Conservation (phyloP, 768 basidiomycete species). For the Agaricus subrufescens region DNA sequence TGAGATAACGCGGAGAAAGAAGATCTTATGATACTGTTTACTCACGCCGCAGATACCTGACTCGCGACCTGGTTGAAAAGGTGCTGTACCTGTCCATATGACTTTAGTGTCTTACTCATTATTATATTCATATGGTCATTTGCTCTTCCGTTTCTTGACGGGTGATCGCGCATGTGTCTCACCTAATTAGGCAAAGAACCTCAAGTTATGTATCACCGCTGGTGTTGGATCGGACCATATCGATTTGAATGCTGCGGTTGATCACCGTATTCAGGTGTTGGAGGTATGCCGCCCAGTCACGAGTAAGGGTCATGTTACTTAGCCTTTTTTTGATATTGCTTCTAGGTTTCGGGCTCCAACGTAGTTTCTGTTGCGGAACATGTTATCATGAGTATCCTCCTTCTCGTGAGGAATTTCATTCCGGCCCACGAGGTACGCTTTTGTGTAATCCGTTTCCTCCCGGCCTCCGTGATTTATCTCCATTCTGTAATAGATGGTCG, state of each 20-base stretch:
- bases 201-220: conserved; percentile 87
- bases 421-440: conserved; percentile 71
- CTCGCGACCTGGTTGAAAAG: conserved; percentile 66
- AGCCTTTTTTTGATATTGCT: conserved; percentile 6
- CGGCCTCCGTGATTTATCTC: background rate
- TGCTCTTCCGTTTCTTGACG: conserved; percentile 4
- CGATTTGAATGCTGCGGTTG: conserved; percentile 84
- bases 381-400: conserved; percentile 85
- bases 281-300: conserved; percentile 34
- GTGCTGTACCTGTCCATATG: conserved; percentile 24
- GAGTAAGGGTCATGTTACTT: background rate
- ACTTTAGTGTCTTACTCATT: background rate
- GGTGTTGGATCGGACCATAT: conserved; percentile 91
- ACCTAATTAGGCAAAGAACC: conserved; percentile 65
- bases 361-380: conserved; percentile 91
- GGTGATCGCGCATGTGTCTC: background rate
- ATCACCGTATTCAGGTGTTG: conserved; percentile 73
- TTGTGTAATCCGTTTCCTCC: background rate
- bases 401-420: conserved; percentile 86
- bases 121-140: conserved; percentile 4
- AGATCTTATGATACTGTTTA: background rate
- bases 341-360: conserved; percentile 76
- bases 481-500: conserved; percentile 54
- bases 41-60: conserved; percentile 51
- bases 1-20: background rate